Evolutionary conservation across 768 basidiomycete genomes (phyloP).

Genomic region (Pisolithus sp.): DNA sequence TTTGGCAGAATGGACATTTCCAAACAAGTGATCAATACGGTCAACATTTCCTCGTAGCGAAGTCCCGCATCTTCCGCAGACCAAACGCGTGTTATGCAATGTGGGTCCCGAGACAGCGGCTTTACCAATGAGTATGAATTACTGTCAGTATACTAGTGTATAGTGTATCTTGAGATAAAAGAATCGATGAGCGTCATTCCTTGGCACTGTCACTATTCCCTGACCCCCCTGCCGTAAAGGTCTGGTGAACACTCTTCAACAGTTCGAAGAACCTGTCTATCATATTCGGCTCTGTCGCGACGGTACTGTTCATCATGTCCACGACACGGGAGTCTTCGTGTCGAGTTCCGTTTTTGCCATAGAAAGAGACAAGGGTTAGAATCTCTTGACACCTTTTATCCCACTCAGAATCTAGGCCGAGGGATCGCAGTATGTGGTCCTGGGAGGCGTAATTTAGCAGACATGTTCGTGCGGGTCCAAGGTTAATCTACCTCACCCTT

Average conservation of each 20-base stretch:
- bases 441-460: constrained; percentile 5
- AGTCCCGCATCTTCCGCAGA: too few relatives aligned
- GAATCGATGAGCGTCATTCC: neutral
- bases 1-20: too few relatives aligned
- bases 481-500: constrained; percentile 31
- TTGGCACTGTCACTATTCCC: neutral
- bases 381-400: constrained; percentile 46
- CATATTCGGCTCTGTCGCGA: constrained; percentile 38
- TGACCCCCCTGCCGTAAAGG: constrained; percentile 26
- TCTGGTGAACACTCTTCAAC: constrained; percentile 43
- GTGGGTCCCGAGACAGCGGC: too few relatives aligned
- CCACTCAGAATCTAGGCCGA: constrained; percentile 40
- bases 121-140: too few relatives aligned
- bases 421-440: constrained; percentile 46
- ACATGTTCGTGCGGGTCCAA: neutral
- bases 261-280: constrained; percentile 42
- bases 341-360: constrained; percentile 50
- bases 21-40: too few relatives aligned
- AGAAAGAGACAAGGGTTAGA: constrained; percentile 43
- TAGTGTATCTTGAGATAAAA: neutral
- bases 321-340: constrained; percentile 44
- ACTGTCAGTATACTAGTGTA: too few relatives aligned
- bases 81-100: too few relatives aligned
- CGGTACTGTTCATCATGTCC: constrained; percentile 44
- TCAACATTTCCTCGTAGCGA: too few relatives aligned